phyloP scores from a whole-genome alignment of 2,329 filamentous ascomycete species.

The Zymoseptoria tritici region DNA sequence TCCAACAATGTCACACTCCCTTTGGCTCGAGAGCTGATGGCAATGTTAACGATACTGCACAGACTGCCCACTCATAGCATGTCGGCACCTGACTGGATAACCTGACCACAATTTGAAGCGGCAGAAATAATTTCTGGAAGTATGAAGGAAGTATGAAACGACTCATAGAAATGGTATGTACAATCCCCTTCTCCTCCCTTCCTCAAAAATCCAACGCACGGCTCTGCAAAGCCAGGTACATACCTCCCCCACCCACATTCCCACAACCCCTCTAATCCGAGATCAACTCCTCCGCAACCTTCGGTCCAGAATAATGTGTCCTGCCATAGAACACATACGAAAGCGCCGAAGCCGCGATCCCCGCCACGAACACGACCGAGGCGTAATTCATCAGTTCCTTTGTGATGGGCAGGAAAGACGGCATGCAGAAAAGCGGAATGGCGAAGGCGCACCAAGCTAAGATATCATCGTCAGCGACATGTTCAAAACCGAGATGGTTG shows the following conservation, averaged over 20 bases:
- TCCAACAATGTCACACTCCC: too few species aligned
- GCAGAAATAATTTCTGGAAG: too few species aligned
- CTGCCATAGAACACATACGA: constrained; percentile 67
- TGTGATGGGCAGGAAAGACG: constrained; percentile 54
- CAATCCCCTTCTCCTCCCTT: not conserved
- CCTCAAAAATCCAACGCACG: not conserved
- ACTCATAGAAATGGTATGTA: not conserved
- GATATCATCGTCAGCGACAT: constrained; percentile 22
- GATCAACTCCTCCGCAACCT: constrained; percentile 21
- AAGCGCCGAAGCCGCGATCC: constrained; percentile 50
- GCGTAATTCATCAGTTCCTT: constrained; percentile 62
- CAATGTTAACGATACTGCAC: too few species aligned
- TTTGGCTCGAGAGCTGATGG: too few species aligned
- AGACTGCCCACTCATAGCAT: too few species aligned
- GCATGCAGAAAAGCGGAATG: constrained; percentile 64
- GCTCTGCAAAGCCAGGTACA: not conserved
- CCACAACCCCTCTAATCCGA: not conserved
- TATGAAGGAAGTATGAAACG: too few species aligned
- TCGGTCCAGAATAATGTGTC: constrained; percentile 57
- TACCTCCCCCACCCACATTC: not conserved
- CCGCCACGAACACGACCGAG: constrained; percentile 64
- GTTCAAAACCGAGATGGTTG: not conserved
- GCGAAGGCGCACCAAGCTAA: constrained; percentile 60
- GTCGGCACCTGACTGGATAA: too few species aligned
- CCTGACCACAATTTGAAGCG: too few species aligned